These are phyloP conservation scores for Oryza meridionalis DNA, from an alignment of 176 grass and related monocot genomes.

Conservation along the genomic window DNA sequence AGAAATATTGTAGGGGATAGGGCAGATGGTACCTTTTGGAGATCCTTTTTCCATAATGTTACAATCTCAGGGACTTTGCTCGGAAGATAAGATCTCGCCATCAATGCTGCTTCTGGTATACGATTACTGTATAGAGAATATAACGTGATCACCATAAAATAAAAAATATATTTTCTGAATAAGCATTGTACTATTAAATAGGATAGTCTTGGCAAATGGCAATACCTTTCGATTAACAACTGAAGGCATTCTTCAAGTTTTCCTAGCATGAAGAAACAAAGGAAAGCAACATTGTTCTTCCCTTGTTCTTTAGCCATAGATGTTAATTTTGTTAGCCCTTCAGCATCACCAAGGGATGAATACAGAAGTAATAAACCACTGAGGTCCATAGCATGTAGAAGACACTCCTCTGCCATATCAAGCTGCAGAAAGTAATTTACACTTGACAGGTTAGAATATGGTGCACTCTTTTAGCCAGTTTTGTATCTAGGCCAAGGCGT, in stretches of 20 bases:
- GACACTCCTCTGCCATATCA: constrained; percentile 80
- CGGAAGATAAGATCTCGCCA: constrained; percentile 88
- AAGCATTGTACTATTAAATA: neutral
- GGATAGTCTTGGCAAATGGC: neutral
- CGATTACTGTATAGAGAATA: constrained; percentile 58
- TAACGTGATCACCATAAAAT: constrained; percentile 7
- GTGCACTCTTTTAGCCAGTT: neutral
- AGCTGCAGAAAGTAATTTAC: constrained; percentile 47
- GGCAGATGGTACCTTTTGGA: constrained; percentile 55
- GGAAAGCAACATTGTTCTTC: constrained; percentile 94
- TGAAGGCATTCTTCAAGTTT: constrained; percentile 92
- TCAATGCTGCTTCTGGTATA: constrained; percentile 87
- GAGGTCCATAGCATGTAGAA: constrained; percentile 69
- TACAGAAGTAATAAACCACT: constrained; percentile 87
- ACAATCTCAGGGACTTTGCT: constrained; percentile 89
- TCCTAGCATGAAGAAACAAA: constrained; percentile 85
- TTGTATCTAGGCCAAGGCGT: neutral
- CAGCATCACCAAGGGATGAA: constrained; percentile 87
- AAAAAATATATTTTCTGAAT: neutral
- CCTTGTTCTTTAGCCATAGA: constrained; percentile 83
- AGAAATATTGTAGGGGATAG: no score
- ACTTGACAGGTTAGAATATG: neutral
- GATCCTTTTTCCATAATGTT: constrained; percentile 78
- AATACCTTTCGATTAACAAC: constrained; percentile 74
- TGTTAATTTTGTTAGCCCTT: constrained; percentile 75